These are phyloP conservation scores for Kalanchoe fedtschenkoi DNA, from an alignment of 164 flowering plant species.

Conservation along the genomic window DNA sequence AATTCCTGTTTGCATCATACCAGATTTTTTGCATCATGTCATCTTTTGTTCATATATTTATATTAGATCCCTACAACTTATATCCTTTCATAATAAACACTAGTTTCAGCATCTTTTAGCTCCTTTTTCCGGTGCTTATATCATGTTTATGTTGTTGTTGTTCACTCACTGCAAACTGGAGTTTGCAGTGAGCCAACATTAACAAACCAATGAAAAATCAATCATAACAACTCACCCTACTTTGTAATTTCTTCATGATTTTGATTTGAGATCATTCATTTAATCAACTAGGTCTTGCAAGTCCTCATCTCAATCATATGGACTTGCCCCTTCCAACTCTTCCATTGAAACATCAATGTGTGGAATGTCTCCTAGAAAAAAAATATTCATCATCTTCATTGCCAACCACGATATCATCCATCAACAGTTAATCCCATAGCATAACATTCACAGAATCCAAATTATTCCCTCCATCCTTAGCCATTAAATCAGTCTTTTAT, in stretches of 20 bases:
- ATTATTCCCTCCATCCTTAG: background rate
- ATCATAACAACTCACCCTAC: too few species aligned
- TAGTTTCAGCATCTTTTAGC: too few species aligned
- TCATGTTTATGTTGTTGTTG: too few species aligned
- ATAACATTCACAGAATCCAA: background rate
- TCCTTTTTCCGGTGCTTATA: too few species aligned
- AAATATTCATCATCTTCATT: background rate
- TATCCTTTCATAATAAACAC: too few species aligned
- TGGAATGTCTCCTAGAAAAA: background rate
- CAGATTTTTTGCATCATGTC: too few species aligned
- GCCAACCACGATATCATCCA: background rate
- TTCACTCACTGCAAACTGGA: too few species aligned
- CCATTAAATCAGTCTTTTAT: background rate
- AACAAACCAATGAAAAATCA: too few species aligned
- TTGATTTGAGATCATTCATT: background rate
- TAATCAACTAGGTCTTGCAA: background rate
- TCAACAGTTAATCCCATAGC: background rate
- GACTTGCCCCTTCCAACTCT: background rate
- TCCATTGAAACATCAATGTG: background rate
- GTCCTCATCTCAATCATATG: background rate
- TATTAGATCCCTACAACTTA: too few species aligned
- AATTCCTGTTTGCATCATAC: too few species aligned
- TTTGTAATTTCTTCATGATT: background rate
- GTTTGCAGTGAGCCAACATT: too few species aligned
- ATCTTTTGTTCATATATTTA: too few species aligned